Conservation (phyloP, 176 grass and related monocot species). For the Phyllostachys edulis region DNA sequence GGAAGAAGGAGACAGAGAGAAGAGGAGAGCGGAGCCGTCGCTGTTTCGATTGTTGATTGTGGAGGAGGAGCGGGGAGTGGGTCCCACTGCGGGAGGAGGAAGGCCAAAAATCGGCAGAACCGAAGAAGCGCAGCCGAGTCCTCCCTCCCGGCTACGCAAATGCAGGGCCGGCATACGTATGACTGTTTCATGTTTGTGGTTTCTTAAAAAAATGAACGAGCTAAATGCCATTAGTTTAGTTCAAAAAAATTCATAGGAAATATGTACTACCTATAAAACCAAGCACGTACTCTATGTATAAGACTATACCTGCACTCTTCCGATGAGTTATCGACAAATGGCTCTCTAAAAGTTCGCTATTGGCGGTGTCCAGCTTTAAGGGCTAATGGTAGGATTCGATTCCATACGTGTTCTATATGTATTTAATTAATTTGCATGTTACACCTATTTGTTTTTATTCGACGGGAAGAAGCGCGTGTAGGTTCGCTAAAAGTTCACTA, state of each 20-base stretch:
- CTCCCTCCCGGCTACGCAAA: not conserved
- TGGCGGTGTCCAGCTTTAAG: rapidly evolving
- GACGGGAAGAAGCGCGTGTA: not conserved
- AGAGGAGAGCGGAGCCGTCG: not conserved
- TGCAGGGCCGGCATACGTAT: not conserved
- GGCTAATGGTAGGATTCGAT: not conserved
- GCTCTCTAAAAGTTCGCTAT: rapidly evolving
- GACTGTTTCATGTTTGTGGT: not conserved
- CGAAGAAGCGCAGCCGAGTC: not conserved
- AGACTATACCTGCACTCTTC: too few species aligned
- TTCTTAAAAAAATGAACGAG: not conserved
- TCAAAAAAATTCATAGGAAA: not conserved
- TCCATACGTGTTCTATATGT: rapidly evolving
- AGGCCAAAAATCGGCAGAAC: not conserved
- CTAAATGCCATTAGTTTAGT: not conserved
- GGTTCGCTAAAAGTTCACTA: not conserved
- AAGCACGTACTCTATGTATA: not conserved
- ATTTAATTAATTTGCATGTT: not conserved
- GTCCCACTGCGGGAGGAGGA: not conserved
- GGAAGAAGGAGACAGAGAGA: too few species aligned
- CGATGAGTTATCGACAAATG: not conserved
- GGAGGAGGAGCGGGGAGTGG: conserved; percentile 38
- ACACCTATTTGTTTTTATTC: not conserved
- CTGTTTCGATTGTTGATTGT: conserved; percentile 24
- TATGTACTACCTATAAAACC: not conserved